Base-by-base conservation (phyloP, 2,329 filamentous ascomycete genomes). In the Neonectria faginata region DNA sequence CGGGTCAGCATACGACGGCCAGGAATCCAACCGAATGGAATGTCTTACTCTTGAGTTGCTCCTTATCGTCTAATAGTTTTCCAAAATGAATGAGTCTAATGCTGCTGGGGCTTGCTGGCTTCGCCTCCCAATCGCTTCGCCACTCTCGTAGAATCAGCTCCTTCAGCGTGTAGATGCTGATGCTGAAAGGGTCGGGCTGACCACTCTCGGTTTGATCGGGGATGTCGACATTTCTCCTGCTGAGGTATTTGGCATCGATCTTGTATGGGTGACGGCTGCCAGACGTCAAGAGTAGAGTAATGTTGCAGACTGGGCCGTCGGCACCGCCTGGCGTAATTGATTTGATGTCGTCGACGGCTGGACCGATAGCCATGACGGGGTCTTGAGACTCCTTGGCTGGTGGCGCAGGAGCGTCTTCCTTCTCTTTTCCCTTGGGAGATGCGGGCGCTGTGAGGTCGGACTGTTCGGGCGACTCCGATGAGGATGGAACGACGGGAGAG, bases 11-110 rank as follows among this genome's bases (percentile, higher is more conserved):
- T 45, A 48, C 18, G 31, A 44, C 20, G n/a, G 25, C 10, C 8
- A 2, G n/a, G 11, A 59, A 36, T 61, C 45, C 55, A 39, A 53
- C 33, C 57, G 14, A 33, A 22, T 39, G 59, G 20, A 41, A 51
- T 44, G 81, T 39, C 86, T 75, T 86, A 97, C 94, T 94, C 82
- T 89, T 94, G 67, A 98, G 80, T 69, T 88, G 88, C 62, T 91
- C 88, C 80, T 97, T 97, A 75, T 97, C 95, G 72, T 97, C 94
- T 70, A 97, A 82, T 78, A 97, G 83, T 76, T 95, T 93, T 56
- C 95, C 95, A 79, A 97, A 96, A 67, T 93, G 92, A 74, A 98
- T 97, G 73, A 98, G 81, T 55, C 95, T 86, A 82, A 98, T 98
- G 66, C 91, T 92, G 74, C 90, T 95, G 11, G 95, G 94, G 75